Conservation (phyloP, 768 basidiomycete genomes). For the Myochromella boudieri region DNA sequence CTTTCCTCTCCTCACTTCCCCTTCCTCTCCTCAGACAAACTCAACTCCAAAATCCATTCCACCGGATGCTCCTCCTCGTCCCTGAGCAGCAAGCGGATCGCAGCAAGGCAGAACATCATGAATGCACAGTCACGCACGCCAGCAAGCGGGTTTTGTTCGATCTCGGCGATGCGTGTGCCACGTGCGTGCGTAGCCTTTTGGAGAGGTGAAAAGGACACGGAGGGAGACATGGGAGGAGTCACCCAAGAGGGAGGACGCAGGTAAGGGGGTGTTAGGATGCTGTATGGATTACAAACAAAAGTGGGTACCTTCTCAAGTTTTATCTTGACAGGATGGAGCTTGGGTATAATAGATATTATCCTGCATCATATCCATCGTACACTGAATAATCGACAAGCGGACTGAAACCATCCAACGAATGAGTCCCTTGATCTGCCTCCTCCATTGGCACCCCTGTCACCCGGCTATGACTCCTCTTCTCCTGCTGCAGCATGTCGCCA, state of each 20-base stretch:
- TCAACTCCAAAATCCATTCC: constrained; percentile 50
- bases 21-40: constrained; percentile 56
- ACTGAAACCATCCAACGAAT: constrained; percentile 59
- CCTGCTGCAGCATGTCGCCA: constrained; percentile 18
- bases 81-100: constrained; percentile 71
- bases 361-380: constrained; percentile 31
- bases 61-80: constrained; percentile 61
- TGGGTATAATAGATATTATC: constrained; percentile 70
- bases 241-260: constrained; percentile 90
- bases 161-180: constrained; percentile 71
- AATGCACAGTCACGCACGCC: constrained; percentile 74
- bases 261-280: constrained; percentile 29
- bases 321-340: constrained; percentile 66
- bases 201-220: constrained; percentile 87
- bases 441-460: constrained; percentile 33
- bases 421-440: constrained; percentile 27
- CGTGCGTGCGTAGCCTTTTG: constrained; percentile 74
- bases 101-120: constrained; percentile 74
- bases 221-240: constrained; percentile 81
- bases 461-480: constrained; percentile 52
- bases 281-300: too few species aligned
- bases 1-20: constrained; percentile 21
- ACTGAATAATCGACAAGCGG: background rate
- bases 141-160: constrained; percentile 82
- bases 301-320: constrained; percentile 77